These are phyloP conservation scores for Bretschneidera sinensis DNA, from an alignment of 345 rosid genomes.

Conservation along the genomic window DNA sequence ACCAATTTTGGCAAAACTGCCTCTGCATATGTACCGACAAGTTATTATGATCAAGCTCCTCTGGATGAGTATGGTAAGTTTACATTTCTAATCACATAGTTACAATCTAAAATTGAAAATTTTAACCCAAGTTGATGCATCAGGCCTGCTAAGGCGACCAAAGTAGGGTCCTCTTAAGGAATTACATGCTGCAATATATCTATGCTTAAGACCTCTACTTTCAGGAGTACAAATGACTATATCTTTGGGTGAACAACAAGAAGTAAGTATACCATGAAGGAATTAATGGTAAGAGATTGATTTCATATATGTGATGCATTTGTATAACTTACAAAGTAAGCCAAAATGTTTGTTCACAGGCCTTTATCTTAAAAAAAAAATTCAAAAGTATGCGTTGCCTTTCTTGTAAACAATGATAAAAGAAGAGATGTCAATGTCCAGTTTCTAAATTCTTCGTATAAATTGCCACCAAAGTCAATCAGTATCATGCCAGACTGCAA, in stretches of 20 bases:
- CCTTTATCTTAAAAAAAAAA: slow-evolving; percentile 46
- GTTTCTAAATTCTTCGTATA: slow-evolving; percentile 44
- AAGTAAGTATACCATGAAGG: slow-evolving; percentile 32
- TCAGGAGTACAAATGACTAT: slow-evolving; percentile 31
- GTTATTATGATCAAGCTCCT: slow-evolving; percentile 81
- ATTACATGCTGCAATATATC: slow-evolving; percentile 57
- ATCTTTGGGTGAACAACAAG: slow-evolving; percentile 46
- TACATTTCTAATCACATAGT: not conserved
- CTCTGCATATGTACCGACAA: slow-evolving; percentile 46
- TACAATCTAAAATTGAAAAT: not conserved
- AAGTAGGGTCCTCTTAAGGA: slow-evolving; percentile 82
- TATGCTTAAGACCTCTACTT: slow-evolving; percentile 50
- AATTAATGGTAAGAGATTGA: no score
- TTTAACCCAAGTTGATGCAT: slow-evolving; percentile 5
- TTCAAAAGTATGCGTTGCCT: slow-evolving; percentile 53
- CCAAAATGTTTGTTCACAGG: slow-evolving; percentile 34
- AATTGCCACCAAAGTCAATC: slow-evolving; percentile 58
- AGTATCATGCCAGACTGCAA: slow-evolving; percentile 77
- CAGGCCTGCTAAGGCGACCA: slow-evolving; percentile 67
- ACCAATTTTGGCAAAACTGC: slow-evolving; percentile 73
- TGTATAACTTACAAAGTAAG: slow-evolving; percentile 7
- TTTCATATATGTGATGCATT: not conserved
- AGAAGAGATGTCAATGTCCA: slow-evolving; percentile 22
- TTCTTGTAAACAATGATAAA: slow-evolving; percentile 51
- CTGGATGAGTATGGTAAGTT: slow-evolving; percentile 75